These are phyloP conservation scores for Brassica juncea DNA, from an alignment of 345 rosid species.

Conservation along the genomic window DNA sequence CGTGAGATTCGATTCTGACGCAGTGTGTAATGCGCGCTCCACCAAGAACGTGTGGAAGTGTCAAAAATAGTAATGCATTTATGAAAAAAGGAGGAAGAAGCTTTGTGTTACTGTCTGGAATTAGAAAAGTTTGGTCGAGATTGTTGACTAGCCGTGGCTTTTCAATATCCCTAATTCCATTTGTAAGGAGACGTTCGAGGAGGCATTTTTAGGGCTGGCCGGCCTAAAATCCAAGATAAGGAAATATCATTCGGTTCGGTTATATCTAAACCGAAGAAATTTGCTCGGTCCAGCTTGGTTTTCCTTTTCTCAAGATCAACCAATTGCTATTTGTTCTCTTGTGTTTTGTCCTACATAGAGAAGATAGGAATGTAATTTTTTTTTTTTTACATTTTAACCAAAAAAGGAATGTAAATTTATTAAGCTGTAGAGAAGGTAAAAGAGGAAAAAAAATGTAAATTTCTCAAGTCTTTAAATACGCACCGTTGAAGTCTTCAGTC, in stretches of 20 bases:
- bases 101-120: conserved; percentile 14
- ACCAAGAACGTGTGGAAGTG: conserved; percentile 19
- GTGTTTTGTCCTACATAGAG: not conserved
- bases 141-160: conserved; percentile 36
- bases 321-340: not conserved
- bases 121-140: conserved; percentile 31
- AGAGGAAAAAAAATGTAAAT: no score
- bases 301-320: not conserved
- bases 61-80: conserved; percentile 30
- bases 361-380: no score
- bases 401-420: no score
- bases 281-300: not conserved
- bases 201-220: not conserved
- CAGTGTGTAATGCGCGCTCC: conserved; percentile 4
- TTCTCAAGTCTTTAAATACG: no score
- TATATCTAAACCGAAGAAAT: not conserved
- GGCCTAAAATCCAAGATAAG: not conserved
- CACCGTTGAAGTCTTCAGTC: no score
- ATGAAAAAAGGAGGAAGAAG: conserved; percentile 13
- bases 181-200: not conserved
- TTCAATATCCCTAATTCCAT: conserved; percentile 25
- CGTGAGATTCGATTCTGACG: conserved; percentile 35
- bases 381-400: no score
- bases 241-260: not conserved
- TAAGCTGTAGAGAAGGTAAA: no score